Evolutionary conservation across 495 filamentous ascomycete species (phyloP), one percentile per base, ranked within the genome.

Genomic region (Mytilinidion resinicola): DNA sequence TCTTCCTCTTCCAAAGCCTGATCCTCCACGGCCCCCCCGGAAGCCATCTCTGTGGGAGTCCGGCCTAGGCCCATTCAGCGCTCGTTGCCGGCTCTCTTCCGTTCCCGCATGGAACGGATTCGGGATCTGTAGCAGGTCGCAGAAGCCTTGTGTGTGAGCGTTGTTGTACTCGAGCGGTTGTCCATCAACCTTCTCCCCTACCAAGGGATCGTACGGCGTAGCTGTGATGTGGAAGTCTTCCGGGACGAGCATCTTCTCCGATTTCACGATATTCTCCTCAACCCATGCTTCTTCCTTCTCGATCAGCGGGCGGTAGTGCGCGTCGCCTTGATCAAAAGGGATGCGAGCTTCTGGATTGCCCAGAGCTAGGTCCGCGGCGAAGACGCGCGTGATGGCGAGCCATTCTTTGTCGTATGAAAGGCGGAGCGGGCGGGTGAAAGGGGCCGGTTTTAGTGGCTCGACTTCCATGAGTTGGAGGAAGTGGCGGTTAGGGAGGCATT

Each of bases 341-440:
- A 74, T 60, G 9, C 62, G 64, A 0, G 78, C 76, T 10, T 57
- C 67, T 3, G 73, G 75, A 61, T 87, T 74, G 30, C 85, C 86
- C 36, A 91, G 5, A 70, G 65, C 3, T 15, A 90, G 73, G 36
- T 81, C 74, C 0, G 76, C 57, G 25, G 85, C 82, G 65, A 96
- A 91, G 1, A 84, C 84, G 12, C 91, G 89, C 1, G 85, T 88
- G 61, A 98, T 96, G 8, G 93, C 86, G 3, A 97, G 82, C 91
- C 91, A 98, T 74, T 98, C 93, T 33, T 84, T 83, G 70, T 98
- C 93, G 69, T 97, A 96, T 35, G 82, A 71, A 4, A 97, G 81
- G 6, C 70, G 68, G 47, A 73, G 66, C 1, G 73, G 74, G 14
- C 74, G 59, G 14, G 57, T 9, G 7, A 46, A 14, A 19, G 33